Evolutionary conservation across 2,329 filamentous ascomycete species (phyloP).

Genomic region (Myriosclerotinia curreyana): DNA sequence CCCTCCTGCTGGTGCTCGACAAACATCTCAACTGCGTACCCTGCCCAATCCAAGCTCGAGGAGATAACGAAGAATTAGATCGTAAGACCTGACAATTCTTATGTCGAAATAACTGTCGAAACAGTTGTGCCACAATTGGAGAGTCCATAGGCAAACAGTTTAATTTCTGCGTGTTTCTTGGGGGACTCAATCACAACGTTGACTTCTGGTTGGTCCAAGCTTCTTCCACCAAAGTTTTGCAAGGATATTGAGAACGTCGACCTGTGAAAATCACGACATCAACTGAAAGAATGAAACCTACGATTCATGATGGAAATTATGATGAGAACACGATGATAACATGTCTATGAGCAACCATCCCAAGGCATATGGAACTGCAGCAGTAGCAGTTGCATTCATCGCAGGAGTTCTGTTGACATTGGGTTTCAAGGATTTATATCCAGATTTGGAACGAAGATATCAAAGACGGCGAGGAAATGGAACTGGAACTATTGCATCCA

Average conservation of each 20-base stretch:
- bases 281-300: constrained; percentile 4
- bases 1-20: constrained; percentile 27
- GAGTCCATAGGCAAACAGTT: constrained; percentile 62
- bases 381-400: constrained; percentile 69
- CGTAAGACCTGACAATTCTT: constrained; percentile 58
- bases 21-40: constrained; percentile 41
- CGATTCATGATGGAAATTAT: constrained; percentile 20
- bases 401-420: constrained; percentile 73
- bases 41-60: constrained; percentile 41
- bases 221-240: constrained; percentile 30
- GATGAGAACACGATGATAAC: constrained; percentile 26
- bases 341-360: constrained; percentile 63
- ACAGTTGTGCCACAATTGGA: constrained; percentile 71
- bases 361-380: constrained; percentile 61
- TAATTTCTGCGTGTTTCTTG: constrained; percentile 25
- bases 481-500: constrained; percentile 18
- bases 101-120: constrained; percentile 81
- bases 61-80: constrained; percentile 39
- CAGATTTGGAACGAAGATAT: constrained; percentile 66
- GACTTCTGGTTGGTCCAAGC: constrained; percentile 41
- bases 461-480: constrained; percentile 44
- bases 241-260: constrained; percentile 14
- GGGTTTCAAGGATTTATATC: constrained; percentile 76
- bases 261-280: constrained; percentile 15
- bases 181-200: constrained; percentile 24